phyloP scores from a whole-genome alignment of 257 asterid species.

The Cruciata laevipes region DNA sequence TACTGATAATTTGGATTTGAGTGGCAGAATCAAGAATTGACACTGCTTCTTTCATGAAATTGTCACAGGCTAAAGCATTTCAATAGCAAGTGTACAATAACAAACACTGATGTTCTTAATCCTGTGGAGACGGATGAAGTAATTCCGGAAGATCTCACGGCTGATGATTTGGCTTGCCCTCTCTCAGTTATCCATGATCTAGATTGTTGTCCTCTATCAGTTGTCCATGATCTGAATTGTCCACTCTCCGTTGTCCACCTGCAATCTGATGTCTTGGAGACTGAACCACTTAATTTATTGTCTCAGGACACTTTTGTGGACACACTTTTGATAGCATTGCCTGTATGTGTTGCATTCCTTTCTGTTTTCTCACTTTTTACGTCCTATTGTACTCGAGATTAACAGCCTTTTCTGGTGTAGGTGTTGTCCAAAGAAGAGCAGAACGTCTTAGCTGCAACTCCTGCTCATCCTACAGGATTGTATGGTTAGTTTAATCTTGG shows the following conservation, averaged over 20 bases:
- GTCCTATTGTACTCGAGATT: not conserved
- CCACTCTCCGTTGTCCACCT: constrained; percentile 54
- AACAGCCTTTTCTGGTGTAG: constrained; percentile 23
- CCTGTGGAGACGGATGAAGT: constrained; percentile 43
- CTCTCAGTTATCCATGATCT: constrained; percentile 39
- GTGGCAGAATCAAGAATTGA: not conserved
- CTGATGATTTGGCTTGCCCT: constrained; percentile 39
- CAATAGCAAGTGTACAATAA: constrained; percentile 52
- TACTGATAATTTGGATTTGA: not conserved
- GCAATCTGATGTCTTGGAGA: constrained; percentile 53
- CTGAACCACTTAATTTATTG: constrained; percentile 59
- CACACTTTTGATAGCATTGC: constrained; percentile 67
- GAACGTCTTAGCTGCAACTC: constrained; percentile 70
- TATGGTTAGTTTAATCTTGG: constrained; percentile 46
- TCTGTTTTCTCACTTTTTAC: not conserved
- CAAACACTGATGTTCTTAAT: constrained; percentile 45
- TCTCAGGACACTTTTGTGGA: constrained; percentile 49
- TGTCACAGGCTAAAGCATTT: constrained; percentile 45
- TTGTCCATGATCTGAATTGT: constrained; percentile 33
- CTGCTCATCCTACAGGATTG: constrained; percentile 94
- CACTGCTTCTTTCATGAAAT: constrained; percentile 1
- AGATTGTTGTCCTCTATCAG: constrained; percentile 43
- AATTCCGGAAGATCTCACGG: constrained; percentile 30
- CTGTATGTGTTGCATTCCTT: constrained; percentile 36
- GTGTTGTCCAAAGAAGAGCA: constrained; percentile 84